Percentiles rank a stretch among this genome's conserved stretches.
Evolutionary conservation across 208 protist genomes (phyloP).

Genomic region (Wallacemonas rigidus): DNA sequence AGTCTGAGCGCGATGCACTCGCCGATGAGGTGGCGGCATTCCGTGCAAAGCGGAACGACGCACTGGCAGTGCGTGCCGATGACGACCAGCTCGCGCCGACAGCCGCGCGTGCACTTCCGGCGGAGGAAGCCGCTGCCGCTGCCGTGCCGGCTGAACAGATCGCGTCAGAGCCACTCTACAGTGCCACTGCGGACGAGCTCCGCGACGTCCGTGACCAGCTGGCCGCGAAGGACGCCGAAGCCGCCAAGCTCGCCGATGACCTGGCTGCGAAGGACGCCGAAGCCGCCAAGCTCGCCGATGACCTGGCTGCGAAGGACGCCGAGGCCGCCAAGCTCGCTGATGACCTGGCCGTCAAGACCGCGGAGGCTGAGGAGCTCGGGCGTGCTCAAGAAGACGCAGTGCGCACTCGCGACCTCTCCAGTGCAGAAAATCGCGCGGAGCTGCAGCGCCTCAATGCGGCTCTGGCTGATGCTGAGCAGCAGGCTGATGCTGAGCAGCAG

Average conservation of each 20-base stretch:
- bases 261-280: too few relatives aligned
- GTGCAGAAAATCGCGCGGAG: neutral
- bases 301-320: too few relatives aligned
- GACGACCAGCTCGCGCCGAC: conserved; percentile 29
- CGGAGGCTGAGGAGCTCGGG: neutral
- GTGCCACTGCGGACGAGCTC: too few relatives aligned
- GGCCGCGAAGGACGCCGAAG: conserved; percentile 16
- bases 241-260: too few relatives aligned
- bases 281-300: too few relatives aligned
- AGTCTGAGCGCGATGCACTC: neutral
- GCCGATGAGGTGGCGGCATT: conserved; percentile 9
- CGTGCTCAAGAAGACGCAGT: neutral
- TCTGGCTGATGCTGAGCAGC: neutral
- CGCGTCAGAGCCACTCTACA: too few relatives aligned
- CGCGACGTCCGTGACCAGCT: too few relatives aligned
- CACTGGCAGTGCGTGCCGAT: conserved; percentile 27
- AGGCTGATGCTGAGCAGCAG: neutral
- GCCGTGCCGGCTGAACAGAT: too few relatives aligned
- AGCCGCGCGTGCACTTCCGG: conserved; percentile 8
- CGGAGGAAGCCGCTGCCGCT: conserved; percentile 12
- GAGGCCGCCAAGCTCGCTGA: too few relatives aligned
- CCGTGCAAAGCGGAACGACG: conserved; percentile 32
- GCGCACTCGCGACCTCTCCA: neutral
- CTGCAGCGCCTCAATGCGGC: neutral
- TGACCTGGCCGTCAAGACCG: too few relatives aligned